A percentile compares a stretch with the other conserved stretches of the same genome.
Conservation (phyloP, 2,329 filamentous ascomycete genomes). For the Fusarium nanum region DNA sequence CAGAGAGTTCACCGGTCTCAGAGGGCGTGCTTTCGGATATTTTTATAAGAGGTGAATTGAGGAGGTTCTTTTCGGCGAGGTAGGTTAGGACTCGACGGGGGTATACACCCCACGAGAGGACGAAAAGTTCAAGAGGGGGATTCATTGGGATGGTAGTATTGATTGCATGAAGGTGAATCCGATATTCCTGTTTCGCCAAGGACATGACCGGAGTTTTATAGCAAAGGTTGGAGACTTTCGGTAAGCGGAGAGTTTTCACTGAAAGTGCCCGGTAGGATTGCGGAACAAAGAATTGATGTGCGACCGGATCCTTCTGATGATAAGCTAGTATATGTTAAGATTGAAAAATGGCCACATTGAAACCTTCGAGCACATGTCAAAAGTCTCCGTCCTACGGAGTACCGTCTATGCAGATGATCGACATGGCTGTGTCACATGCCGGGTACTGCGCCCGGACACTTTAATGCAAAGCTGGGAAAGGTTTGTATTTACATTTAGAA, state of each 20-base stretch:
- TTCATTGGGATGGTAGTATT: neutral
- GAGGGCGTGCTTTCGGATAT: slow-evolving; percentile 6
- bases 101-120: slow-evolving; percentile 26
- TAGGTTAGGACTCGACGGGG: slow-evolving; percentile 31
- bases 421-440: neutral
- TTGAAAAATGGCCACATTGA: neutral
- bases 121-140: slow-evolving; percentile 25
- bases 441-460: neutral
- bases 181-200: rapidly evolving
- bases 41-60: slow-evolving; percentile 13
- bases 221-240: neutral
- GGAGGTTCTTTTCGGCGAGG: slow-evolving; percentile 21
- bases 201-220: rapidly evolving
- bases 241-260: neutral
- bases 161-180: rapidly evolving
- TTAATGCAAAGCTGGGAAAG: neutral
- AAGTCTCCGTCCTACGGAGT: neutral
- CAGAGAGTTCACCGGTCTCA: neutral
- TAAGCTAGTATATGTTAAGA: neutral
- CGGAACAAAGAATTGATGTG: neutral
- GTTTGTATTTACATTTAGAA: neutral
- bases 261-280: neutral
- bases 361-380: neutral
- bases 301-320: neutral
- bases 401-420: neutral